A percentile compares a stretch with the other conserved stretches of the same genome.
phyloP scores from a whole-genome alignment of 495 filamentous ascomycete species.

The Penicillium angulare region DNA sequence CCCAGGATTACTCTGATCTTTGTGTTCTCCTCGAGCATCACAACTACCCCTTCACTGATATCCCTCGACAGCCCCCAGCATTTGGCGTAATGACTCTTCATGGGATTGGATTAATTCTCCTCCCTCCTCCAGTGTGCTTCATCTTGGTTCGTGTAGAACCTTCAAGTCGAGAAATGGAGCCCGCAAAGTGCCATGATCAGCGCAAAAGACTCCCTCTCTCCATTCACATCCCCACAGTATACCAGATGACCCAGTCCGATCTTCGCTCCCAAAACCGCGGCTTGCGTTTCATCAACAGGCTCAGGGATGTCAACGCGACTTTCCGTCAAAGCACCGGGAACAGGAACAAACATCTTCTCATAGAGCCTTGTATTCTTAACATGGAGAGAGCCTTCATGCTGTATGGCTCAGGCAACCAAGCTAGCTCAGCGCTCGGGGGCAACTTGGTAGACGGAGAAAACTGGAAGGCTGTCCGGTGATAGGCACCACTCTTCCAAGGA shows the following conservation, averaged over 20 bases:
- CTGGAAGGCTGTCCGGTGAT: conserved; percentile 28
- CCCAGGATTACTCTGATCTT: too few relatives aligned
- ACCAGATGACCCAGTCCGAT: conserved; percentile 38
- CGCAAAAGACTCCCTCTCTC: conserved; percentile 30
- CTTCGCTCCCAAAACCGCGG: conserved; percentile 32
- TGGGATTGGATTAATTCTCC: too few relatives aligned
- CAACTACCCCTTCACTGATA: too few relatives aligned
- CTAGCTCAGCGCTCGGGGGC: conserved; percentile 7
- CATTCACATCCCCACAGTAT: conserved; percentile 49
- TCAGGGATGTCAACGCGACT: conserved; percentile 23
- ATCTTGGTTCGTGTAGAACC: too few relatives aligned
- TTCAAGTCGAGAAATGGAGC: neutral
- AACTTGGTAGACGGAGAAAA: conserved; percentile 12
- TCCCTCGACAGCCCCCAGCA: too few relatives aligned
- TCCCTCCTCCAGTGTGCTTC: too few relatives aligned
- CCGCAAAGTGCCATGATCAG: conserved; percentile 31
- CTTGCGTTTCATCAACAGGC: conserved; percentile 25
- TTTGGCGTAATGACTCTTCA: too few relatives aligned
- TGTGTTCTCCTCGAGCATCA: too few relatives aligned
- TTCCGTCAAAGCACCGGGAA: conserved; percentile 14
- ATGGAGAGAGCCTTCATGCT: conserved; percentile 45
- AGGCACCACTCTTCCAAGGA: conserved; percentile 36
- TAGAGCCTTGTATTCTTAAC: conserved; percentile 25
- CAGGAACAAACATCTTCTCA: conserved; percentile 33
- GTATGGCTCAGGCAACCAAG: conserved; percentile 30